Evolutionary conservation across 768 basidiomycete genomes (phyloP), one percentile per base, ranked within the genome.

Genomic region (Tremella yokohamensis): DNA sequence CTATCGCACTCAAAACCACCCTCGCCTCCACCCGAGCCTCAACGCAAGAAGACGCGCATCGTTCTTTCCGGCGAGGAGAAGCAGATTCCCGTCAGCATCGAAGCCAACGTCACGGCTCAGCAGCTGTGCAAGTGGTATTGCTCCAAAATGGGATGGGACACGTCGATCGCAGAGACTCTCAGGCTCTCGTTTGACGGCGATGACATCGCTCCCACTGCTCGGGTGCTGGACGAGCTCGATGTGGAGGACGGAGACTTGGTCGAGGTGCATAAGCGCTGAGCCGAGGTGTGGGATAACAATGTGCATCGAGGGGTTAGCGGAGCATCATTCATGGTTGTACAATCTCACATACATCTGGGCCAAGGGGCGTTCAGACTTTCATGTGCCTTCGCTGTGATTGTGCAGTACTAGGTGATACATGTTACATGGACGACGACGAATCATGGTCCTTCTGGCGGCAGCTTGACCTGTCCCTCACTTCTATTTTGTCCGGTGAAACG

Each of bases 141-240:
- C 25, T n/a, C 15, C 16, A 49, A 49, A n/a, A 29, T 24, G 16
- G 49, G 49, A 49, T 24, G 18, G 25, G n/a, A 6, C n/a, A 29
- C 8, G n/a, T n/a, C 16, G n/a, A 19, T n/a, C 20, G 57, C 57
- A 39, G 42, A 9, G 39, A 52, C 39, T 4, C 22, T 64, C 8
- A 20, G 29, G 38, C 38, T 64, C 16, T 39, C 24, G 16, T 56
- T 59, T 18, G 62, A 64, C 49, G 62, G 62, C 6, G 62, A 64
- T 40, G 37, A 22, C 8, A 19, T 56, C 16, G 54, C 54, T 8
- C n/a, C 42, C 3, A 58, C 40, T 25, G 26, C 29, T 34, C 29
- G 11, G 11, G 37, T 37, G 18, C 40, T 64, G 19, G 55, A 56
- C 44, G 54, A 60, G 18, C 2, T 49, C n/a, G 49, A 49, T 49